phyloP scores from a whole-genome alignment of 164 flowering plant genomes.

The Stephania cephalantha region DNA sequence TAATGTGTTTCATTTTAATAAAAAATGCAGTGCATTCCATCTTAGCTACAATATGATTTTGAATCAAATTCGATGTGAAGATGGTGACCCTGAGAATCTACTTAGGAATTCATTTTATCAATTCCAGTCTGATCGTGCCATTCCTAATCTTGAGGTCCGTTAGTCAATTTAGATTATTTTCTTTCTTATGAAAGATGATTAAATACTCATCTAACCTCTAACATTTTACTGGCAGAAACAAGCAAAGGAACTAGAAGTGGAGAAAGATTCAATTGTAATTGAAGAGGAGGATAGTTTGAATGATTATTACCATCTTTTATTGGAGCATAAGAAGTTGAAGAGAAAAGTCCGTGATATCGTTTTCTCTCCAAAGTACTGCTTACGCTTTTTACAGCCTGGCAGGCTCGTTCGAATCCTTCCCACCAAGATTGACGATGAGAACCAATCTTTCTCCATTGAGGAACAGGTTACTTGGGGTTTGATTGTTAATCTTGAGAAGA shows the following conservation, averaged over 20 bases:
- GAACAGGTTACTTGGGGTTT: slow-evolving; percentile 91
- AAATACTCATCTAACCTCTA: slow-evolving; percentile 4
- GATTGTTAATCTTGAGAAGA: slow-evolving; percentile 66
- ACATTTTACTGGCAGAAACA: slow-evolving; percentile 53
- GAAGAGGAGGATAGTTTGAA: slow-evolving; percentile 89
- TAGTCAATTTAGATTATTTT: neutral
- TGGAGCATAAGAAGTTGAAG: slow-evolving; percentile 68
- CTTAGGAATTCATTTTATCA: slow-evolving; percentile 95
- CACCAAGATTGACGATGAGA: slow-evolving; percentile 39
- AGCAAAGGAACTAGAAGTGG: slow-evolving; percentile 69
- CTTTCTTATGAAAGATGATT: neutral
- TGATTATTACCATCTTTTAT: slow-evolving; percentile 60
- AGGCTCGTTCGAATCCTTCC: slow-evolving; percentile 65
- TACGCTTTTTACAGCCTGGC: slow-evolving; percentile 88
- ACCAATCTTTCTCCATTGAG: slow-evolving; percentile 52
- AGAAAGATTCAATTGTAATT: slow-evolving; percentile 80
- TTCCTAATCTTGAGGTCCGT: slow-evolving; percentile 91
- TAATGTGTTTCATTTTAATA: neutral
- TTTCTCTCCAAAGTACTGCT: slow-evolving; percentile 71
- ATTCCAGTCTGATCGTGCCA: slow-evolving; percentile 91
- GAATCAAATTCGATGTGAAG: slow-evolving; percentile 92
- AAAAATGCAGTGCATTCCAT: slow-evolving; percentile 81
- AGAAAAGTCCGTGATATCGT: slow-evolving; percentile 72
- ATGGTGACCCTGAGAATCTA: slow-evolving; percentile 85
- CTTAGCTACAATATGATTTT: slow-evolving; percentile 96